Percentiles rank a stretch among this genome's conserved stretches.
Conservation (phyloP, 1,139 yeast genomes). For the Sugiyamaella novakii region DNA sequence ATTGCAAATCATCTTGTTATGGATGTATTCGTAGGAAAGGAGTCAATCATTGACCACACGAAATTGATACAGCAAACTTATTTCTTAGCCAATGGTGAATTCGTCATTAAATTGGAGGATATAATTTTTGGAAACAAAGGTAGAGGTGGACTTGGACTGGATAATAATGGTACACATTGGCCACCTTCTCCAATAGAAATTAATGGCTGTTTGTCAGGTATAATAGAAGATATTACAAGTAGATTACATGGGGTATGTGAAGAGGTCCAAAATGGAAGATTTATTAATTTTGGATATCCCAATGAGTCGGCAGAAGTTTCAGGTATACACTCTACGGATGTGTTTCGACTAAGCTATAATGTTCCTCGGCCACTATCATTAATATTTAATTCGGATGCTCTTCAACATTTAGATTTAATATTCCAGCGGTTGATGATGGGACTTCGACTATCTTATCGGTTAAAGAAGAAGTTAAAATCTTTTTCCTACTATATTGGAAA, state of each 20-base stretch:
- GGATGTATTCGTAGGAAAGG: conserved; percentile 23
- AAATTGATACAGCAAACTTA: conserved; percentile 23
- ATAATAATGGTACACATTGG: conserved; percentile 22
- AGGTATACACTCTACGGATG: conserved; percentile 3
- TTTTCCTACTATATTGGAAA: neutral
- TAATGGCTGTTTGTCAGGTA: conserved; percentile 25
- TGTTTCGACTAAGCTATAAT: conserved; percentile 21
- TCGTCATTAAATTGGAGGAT: conserved; percentile 26
- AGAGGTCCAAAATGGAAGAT: conserved; percentile 18
- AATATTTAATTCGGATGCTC: conserved; percentile 22
- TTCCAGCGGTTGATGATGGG: conserved; percentile 26
- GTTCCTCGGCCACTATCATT: conserved; percentile 30
- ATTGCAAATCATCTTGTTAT: conserved; percentile 28
- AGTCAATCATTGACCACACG: conserved; percentile 23
- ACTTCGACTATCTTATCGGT: conserved; percentile 22
- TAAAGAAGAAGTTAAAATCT: conserved; percentile 18
- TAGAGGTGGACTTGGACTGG: conserved; percentile 21
- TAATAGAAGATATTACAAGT: conserved; percentile 22
- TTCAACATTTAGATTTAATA: conserved; percentile 20
- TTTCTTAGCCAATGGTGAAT: conserved; percentile 28
- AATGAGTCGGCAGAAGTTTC: neutral
- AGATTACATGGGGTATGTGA: conserved; percentile 13
- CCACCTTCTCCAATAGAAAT: conserved; percentile 29
- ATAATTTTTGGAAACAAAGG: conserved; percentile 23
- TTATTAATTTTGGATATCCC: conserved; percentile 28